Conservation (phyloP, 495 filamentous ascomycete genomes). For the Lasiosphaeria ovina region DNA sequence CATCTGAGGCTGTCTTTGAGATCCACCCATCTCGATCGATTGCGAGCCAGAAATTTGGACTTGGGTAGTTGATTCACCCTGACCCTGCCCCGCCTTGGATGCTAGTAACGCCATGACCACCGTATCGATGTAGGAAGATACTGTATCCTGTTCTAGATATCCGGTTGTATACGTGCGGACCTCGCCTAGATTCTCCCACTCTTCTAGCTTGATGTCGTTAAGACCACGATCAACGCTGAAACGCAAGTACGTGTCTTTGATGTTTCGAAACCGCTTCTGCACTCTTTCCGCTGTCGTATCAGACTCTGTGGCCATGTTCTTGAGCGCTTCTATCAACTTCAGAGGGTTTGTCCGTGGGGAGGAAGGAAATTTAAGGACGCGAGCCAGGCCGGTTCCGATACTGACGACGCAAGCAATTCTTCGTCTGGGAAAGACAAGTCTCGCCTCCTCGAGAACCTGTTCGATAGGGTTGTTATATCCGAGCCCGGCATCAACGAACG, state of each 20-base stretch:
- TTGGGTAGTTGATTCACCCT: constrained; percentile 1
- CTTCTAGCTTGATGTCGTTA: constrained; percentile 13
- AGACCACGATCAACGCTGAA: constrained; percentile 19
- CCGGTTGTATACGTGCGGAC: constrained; percentile 14
- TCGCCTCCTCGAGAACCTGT: constrained; percentile 20
- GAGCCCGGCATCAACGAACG: constrained; percentile 20
- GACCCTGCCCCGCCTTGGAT: constrained; percentile 4
- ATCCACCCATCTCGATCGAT: neutral
- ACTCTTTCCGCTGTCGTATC: constrained; percentile 10
- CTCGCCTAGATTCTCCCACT: constrained; percentile 14
- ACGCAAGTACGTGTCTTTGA: constrained; percentile 17
- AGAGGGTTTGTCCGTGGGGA: constrained; percentile 16
- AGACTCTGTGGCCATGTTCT: constrained; percentile 15
- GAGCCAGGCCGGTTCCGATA: constrained; percentile 16
- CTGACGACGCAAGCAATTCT: constrained; percentile 15
- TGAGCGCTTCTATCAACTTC: constrained; percentile 15
- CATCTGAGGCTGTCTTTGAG: constrained; percentile 4
- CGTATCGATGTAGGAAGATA: constrained; percentile 4
- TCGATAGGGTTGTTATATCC: constrained; percentile 20
- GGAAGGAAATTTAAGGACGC: neutral
- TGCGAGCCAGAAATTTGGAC: constrained; percentile 1
- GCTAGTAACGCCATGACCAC: constrained; percentile 8
- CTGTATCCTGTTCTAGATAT: constrained; percentile 10
- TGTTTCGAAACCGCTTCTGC: constrained; percentile 3
- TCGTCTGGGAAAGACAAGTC: constrained; percentile 6